A percentile compares a stretch with the other conserved stretches of the same genome.
Evolutionary conservation across 1,139 yeast species (phyloP).

Genomic region (Candida freyschussii): DNA sequence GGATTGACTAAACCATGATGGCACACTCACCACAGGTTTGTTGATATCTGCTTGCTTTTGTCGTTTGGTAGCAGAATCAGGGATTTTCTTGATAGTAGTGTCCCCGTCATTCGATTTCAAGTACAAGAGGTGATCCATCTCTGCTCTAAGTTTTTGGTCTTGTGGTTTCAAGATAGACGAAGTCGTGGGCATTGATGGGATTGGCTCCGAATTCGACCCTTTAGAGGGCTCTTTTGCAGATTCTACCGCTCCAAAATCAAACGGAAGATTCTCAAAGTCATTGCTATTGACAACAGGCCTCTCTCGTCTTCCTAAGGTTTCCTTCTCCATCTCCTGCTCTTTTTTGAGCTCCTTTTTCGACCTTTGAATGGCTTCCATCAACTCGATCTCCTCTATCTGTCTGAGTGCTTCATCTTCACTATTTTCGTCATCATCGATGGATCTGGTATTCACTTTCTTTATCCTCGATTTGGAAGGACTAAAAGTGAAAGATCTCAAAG

Average conservation of each 20-base stretch:
- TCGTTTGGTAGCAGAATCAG: no score
- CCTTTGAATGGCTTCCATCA: constrained; percentile 42
- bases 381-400: constrained; percentile 33
- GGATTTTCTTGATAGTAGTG: no score
- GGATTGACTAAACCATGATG: constrained; percentile 16
- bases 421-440: constrained; percentile 8
- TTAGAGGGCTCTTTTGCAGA: neutral
- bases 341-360: constrained; percentile 37
- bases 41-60: no score
- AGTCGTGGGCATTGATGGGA: no score
- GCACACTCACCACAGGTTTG: constrained; percentile 4
- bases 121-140: constrained; percentile 16
- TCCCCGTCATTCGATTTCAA: no score
- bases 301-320: constrained; percentile 2
- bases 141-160: constrained; percentile 8
- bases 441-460: constrained; percentile 3
- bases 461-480: constrained; percentile 19
- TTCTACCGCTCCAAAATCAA: constrained; percentile 10
- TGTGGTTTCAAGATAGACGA: neutral
- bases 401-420: constrained; percentile 23
- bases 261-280: constrained; percentile 17
- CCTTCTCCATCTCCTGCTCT: constrained; percentile 17
- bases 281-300: no score
- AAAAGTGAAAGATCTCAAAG: constrained; percentile 19
- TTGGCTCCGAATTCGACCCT: neutral